Evolutionary conservation across 2,329 filamentous ascomycete species (phyloP), one percentile per base, ranked within the genome.

Genomic region (Phialocephala subalpina): DNA sequence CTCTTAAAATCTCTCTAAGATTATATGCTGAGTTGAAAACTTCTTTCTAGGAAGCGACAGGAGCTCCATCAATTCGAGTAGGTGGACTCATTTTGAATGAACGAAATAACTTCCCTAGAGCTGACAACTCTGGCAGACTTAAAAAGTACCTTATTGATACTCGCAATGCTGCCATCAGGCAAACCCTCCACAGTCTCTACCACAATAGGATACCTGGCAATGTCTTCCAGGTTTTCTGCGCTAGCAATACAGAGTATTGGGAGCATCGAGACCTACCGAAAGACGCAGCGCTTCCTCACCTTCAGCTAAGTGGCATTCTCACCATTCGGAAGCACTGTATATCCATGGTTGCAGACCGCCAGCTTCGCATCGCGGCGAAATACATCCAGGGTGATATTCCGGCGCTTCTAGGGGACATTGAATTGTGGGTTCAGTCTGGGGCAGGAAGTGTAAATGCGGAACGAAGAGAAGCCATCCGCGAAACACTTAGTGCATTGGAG

Each of bases 371-470:
- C 3, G 79, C 78, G 0, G 76, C 27, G 6, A 70, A 72, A 7
- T 84, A 80, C 60, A 80, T 84, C 58, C 68, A 73, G 1, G 73
- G 81, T 29, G 73, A 81, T 16, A 78, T 84, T 14, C 79, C 81
- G 0, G 78, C 77, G 0, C 71, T 84, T 2, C 67, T 84, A 1
- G 77, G 76, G 20, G 77, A 80, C 1, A 64, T 82, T 1, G 73
- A 78, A 6, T 75, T 84, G 0, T 85, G 82, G 82, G 76, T 83
- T 1, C 73, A 81, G 59, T 79, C 80, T 27, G 82, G 81, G 0
- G 77, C 78, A 0, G 77, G 79, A 0, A 79, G 72, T 35, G 71
- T 75, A 22, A 75, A 69, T 55, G 78, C 77, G 0, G 81, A 83
- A 67, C 72, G 73, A 14, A 82, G 78, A 56, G 70, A 72, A 35